phyloP scores from a whole-genome alignment of 495 filamentous ascomycete species.

The Cercophora newfieldiana region DNA sequence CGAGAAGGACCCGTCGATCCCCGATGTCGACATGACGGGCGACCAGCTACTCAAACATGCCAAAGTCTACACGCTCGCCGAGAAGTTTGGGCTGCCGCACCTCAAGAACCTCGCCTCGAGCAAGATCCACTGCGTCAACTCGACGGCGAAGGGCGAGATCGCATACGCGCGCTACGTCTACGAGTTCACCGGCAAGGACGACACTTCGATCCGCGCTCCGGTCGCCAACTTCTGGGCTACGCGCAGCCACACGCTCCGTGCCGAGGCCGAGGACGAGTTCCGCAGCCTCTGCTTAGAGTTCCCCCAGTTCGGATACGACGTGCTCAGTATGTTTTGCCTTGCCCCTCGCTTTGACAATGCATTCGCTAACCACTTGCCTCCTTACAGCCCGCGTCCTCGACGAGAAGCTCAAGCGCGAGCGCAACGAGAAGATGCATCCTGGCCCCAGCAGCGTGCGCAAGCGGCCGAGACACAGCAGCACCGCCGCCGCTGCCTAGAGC shows the following conservation, averaged over 20 bases:
- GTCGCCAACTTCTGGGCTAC: slow-evolving; percentile 91
- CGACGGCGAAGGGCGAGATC: slow-evolving; percentile 83
- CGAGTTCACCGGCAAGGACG: slow-evolving; percentile 66
- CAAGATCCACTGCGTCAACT: slow-evolving; percentile 87
- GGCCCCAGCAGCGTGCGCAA: slow-evolving; percentile 49
- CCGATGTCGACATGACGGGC: slow-evolving; percentile 67
- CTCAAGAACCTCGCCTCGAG: slow-evolving; percentile 76
- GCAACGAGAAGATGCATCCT: slow-evolving; percentile 54
- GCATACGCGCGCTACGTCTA: slow-evolving; percentile 90
- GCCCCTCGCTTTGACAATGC: neutral
- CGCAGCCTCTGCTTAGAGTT: slow-evolving; percentile 79
- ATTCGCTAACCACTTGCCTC: slow-evolving; percentile 7
- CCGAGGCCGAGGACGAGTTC: slow-evolving; percentile 83
- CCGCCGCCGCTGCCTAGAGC: slow-evolving; percentile 11
- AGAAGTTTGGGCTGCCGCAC: slow-evolving; percentile 70
- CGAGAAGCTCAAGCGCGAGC: slow-evolving; percentile 59
- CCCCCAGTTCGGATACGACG: slow-evolving; percentile 88
- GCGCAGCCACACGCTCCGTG: slow-evolving; percentile 72
- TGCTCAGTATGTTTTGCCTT: slow-evolving; percentile 58
- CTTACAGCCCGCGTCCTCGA: slow-evolving; percentile 57
- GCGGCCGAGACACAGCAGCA: slow-evolving; percentile 49
- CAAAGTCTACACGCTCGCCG: slow-evolving; percentile 82
- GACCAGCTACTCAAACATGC: slow-evolving; percentile 82
- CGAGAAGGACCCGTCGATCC: slow-evolving; percentile 58
- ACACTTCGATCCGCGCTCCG: slow-evolving; percentile 73